phyloP scores from a whole-genome alignment of 2,329 filamentous ascomycete species.

The Colletotrichum simmondsii region DNA sequence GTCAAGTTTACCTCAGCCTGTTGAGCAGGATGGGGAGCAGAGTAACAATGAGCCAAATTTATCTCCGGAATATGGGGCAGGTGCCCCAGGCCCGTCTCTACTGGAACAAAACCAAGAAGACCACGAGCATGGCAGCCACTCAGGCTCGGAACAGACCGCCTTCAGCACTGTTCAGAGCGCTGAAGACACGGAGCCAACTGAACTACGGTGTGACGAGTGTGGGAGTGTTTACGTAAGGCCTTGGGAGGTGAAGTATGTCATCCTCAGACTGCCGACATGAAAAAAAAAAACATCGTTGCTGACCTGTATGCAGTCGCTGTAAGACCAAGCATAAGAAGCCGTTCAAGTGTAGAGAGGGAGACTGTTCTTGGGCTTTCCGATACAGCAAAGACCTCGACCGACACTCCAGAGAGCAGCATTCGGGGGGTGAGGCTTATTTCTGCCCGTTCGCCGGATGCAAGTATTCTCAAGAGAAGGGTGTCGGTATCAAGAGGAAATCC shows the following conservation, averaged over 20 bases:
- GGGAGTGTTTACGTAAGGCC: neutral
- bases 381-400: constrained; percentile 20
- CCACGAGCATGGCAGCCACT: neutral
- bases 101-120: constrained; percentile 6
- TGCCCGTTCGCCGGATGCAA: constrained; percentile 21
- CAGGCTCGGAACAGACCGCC: neutral
- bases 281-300: neutral
- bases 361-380: constrained; percentile 18
- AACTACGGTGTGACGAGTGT: neutral
- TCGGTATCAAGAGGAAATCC: neutral
- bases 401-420: constrained; percentile 7
- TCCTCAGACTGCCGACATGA: neutral
- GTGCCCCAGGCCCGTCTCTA: neutral
- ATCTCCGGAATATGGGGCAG: neutral
- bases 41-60: constrained; percentile 2
- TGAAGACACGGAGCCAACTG: neutral
- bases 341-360: constrained; percentile 15
- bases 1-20: constrained; percentile 24
- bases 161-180: neutral
- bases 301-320: neutral
- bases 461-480: neutral
- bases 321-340: neutral
- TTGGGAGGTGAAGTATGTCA: neutral
- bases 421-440: constrained; percentile 4
- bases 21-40: constrained; percentile 24